Conservation (phyloP, 2,329 filamentous ascomycete genomes). For the Venturia oleaginea region DNA sequence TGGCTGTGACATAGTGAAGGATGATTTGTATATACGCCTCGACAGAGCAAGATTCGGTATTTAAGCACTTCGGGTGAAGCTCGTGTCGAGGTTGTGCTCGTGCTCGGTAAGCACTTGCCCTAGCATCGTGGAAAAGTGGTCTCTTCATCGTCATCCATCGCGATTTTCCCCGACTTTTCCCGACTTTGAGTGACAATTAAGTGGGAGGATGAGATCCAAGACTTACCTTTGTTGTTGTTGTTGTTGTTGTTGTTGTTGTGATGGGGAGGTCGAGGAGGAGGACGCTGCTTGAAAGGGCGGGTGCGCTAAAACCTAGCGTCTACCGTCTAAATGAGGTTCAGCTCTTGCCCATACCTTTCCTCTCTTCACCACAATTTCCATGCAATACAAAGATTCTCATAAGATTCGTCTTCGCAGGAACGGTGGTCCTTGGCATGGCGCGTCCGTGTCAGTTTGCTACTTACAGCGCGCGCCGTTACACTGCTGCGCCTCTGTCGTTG, state of each 20-base stretch:
- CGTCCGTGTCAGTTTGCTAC: background rate
- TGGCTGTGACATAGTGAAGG: background rate
- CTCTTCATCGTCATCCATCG: background rate
- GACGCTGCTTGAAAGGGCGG: background rate
- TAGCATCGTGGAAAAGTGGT: background rate
- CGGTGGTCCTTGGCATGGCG: background rate
- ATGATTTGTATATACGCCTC: background rate
- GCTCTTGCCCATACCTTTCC: background rate
- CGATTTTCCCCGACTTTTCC: background rate
- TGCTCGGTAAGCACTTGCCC: background rate
- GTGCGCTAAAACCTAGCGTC: conserved; percentile 2
- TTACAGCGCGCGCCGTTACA: background rate
- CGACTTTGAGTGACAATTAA: background rate
- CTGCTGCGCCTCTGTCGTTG: background rate
- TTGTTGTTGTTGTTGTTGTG: background rate
- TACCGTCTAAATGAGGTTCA: background rate
- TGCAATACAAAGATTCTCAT: background rate
- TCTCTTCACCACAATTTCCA: background rate
- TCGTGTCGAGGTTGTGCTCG: background rate
- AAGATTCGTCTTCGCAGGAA: background rate
- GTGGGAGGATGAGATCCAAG: background rate
- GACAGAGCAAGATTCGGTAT: background rate
- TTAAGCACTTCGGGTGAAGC: background rate
- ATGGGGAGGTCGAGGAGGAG: background rate
- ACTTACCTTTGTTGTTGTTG: background rate